These are phyloP conservation scores for Fusarium clavum DNA, from an alignment of 2,329 filamentous ascomycete genomes.

Conservation along the genomic window DNA sequence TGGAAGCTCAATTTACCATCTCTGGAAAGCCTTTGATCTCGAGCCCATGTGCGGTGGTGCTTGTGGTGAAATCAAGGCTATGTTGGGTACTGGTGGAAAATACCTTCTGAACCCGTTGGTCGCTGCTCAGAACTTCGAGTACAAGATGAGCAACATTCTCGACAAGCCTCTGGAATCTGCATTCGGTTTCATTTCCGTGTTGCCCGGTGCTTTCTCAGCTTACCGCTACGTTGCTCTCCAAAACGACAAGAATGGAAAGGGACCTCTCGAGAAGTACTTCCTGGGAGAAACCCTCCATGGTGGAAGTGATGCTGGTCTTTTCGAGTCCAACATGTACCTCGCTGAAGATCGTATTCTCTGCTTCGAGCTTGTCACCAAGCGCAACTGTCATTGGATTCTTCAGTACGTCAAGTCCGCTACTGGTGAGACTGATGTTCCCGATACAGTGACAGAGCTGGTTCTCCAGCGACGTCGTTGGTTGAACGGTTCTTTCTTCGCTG, in stretches of 20 bases:
- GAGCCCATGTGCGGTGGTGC: constrained; percentile 98
- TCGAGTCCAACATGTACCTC: constrained; percentile 99
- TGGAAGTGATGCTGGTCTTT: constrained; percentile 90
- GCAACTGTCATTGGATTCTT: constrained; percentile 96
- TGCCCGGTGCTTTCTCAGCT: constrained; percentile 98
- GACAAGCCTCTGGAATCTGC: constrained; percentile 98
- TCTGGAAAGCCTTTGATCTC: constrained; percentile 98
- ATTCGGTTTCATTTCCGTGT: constrained; percentile 96
- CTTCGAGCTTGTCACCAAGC: constrained; percentile 97
- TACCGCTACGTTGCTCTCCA: constrained; percentile 95
- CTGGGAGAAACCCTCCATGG: constrained; percentile 96
- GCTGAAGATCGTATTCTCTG: constrained; percentile 99
- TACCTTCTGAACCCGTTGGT: constrained; percentile 93
- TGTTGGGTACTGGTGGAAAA: constrained; percentile 86
- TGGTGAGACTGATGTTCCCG: constrained; percentile 96
- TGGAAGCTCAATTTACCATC: constrained; percentile 93
- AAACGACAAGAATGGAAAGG: constrained; percentile 94
- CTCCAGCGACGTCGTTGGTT: constrained; percentile 96
- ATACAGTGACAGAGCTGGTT: constrained; percentile 93
- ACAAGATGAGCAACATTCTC: constrained; percentile 99
- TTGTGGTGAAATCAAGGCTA: constrained; percentile 98
- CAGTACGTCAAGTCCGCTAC: constrained; percentile 98
- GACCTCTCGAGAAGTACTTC: constrained; percentile 96
- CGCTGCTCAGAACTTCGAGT: constrained; percentile 98
- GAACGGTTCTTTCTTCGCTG: constrained; percentile 98